Base-by-base conservation (phyloP, 2,329 filamentous ascomycete species). In the Epichloe gansuensis region DNA sequence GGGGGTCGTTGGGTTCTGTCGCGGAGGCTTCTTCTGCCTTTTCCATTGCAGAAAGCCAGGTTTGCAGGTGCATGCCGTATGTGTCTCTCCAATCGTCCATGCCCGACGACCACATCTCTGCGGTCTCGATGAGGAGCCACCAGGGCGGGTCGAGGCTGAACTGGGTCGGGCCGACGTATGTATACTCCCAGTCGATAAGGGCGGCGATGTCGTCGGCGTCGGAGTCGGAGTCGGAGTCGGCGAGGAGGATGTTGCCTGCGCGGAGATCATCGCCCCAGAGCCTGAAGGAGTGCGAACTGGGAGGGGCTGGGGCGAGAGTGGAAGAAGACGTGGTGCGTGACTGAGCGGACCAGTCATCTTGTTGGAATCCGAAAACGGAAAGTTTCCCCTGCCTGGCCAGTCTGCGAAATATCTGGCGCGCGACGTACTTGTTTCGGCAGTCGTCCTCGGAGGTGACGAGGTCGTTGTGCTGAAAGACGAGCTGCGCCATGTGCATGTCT, bases 161-260 rank as follows among this genome's bases (percentile, higher is more conserved):
- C 41, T 69, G 60, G n/a, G 60, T 51, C 0, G 67, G 66, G 0
- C 58, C 68, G 1, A 54, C 60, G 52, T 70, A 69, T 0, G 65
- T 55, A 51, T 66, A 68, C 57, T 73, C 71, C 68, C 68, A 73
- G 54, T 72, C 69, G 4, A 74, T 66, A 0, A 68, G 59, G 5
- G 59, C 64, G 13, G 61, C 59, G 1, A 71, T 54, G 0, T 58
- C 7, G 7, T n/a, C 7, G 7, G 13, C 4, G 6, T 41, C 9
- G 17, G 53, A 21, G 17, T 21, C 9, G 17, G 53, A 2, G 17
- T 21, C 7, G 7, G 13, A 8, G 6, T 41, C 9, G 17, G 53
- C 8, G 54, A 71, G 9, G 2, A 72, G 60, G 4, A 69, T 56
- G 47, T 66, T 69, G 1, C 45, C 56, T 0, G 66, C 53, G 0